Base-by-base conservation (phyloP, 805 yeast species). In the Danielia oregonensis region DNA sequence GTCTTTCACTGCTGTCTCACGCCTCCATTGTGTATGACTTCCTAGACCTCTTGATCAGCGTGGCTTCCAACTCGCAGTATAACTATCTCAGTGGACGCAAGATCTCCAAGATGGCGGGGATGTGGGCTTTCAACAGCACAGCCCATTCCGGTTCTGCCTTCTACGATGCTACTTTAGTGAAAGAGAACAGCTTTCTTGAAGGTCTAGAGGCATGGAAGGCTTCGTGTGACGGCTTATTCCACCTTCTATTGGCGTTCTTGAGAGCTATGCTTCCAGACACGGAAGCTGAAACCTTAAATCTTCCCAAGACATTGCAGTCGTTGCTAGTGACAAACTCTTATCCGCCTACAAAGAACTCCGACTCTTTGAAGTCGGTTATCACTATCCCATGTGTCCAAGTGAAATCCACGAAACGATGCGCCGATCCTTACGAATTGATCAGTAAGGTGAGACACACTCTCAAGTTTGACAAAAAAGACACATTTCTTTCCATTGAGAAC, bases 21-120 rank as follows among this genome's bases (percentile, higher is more conserved):
- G 95, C 95, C 0, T 81, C 93, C 2, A 86, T 89, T 4, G 91
- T 86, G 4, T 86, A 85, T 55, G 95, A 86, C 54, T 89, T 87
- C 50, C 74, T 87, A 48, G 96, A 88, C 52, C 68, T 88, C 23
- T 61, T 89, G 28, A 84, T 86, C 8, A 72, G 87, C 8, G 61
- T 88, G 26, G 79, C 94, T 0, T 78, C 94, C 7, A 84, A 86
- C 58, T 78, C 94, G 3, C 82, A 79, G 48, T 76, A 78, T 26
- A 86, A 87, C 51, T 78, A 82, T 50, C 63, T 88, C 68, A 78
- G 85, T 50, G 94, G 93, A 0, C 70, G 88, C 30, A 86, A 86
- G 52, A 72, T 88, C 12, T 71, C 93, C 9, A 80, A 84, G 45
- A 73, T 88, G 78, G 82, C 91, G 25, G 89, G 91, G 6, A 61